Evolutionary conservation across 78 protist genomes (phyloP).

Genomic region (slime mould (Dictyostelium discoideum)): DNA sequence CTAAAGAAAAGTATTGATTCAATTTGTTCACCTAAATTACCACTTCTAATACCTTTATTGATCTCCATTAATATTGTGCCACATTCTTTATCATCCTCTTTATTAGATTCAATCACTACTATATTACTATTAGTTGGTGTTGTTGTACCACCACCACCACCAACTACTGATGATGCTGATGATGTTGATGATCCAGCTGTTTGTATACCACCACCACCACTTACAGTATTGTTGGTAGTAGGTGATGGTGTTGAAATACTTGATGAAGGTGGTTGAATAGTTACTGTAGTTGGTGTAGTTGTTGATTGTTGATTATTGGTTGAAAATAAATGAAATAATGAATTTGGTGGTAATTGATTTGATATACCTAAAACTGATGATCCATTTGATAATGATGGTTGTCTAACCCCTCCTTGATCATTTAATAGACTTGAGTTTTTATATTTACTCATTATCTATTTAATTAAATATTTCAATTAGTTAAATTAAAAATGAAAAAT

Average conservation of each 20-base stretch:
- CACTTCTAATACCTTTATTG: slow-evolving; percentile 69
- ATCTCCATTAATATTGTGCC: slow-evolving; percentile 55
- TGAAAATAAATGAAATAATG: slow-evolving; percentile 53
- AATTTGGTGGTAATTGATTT: slow-evolving; percentile 55
- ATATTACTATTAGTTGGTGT: background rate
- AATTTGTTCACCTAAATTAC: slow-evolving; percentile 67
- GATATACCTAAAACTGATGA: slow-evolving; percentile 10
- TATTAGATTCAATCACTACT: background rate
- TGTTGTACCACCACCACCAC: background rate
- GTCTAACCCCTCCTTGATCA: background rate
- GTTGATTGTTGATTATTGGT: background rate
- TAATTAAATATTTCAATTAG: background rate
- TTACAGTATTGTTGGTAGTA: background rate
- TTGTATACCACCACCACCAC: background rate
- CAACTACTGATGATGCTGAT: background rate
- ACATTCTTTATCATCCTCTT: slow-evolving; percentile 49
- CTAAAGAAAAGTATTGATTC: slow-evolving; percentile 52
- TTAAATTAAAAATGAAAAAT: background rate
- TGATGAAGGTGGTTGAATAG: background rate
- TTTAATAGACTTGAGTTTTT: background rate
- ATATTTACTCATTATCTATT: background rate
- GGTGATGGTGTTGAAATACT: background rate
- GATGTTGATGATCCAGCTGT: background rate
- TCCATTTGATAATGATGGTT: background rate
- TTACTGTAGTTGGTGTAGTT: background rate